Conservation (phyloP, 1,139 yeast genomes). For the Casaregolazyma lundiana region DNA sequence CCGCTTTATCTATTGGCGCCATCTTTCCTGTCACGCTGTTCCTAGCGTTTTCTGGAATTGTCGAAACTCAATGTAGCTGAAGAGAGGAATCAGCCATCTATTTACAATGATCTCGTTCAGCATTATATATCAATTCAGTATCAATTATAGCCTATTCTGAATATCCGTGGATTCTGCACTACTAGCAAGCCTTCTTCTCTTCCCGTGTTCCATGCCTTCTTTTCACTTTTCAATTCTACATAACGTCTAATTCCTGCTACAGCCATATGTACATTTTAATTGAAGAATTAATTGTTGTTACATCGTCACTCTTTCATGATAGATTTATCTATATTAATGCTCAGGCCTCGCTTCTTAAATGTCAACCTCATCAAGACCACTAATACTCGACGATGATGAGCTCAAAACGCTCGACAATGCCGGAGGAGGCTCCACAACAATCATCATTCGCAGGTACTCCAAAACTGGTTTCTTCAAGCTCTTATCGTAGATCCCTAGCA, state of each 20-base stretch:
- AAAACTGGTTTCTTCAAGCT: conserved; percentile 77
- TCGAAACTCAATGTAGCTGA: too few species aligned
- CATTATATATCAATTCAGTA: too few species aligned
- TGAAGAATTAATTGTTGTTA: not conserved
- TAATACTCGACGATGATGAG: conserved; percentile 3
- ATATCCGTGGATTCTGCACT: too few species aligned
- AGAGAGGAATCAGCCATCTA: too few species aligned
- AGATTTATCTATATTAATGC: not conserved
- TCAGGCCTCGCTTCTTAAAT: not conserved
- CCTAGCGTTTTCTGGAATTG: too few species aligned
- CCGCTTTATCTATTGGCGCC: too few species aligned
- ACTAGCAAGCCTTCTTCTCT: too few species aligned
- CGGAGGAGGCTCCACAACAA: conserved; percentile 84
- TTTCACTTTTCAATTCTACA: not conserved
- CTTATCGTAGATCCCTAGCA: conserved; percentile 83
- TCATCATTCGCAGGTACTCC: conserved; percentile 80
- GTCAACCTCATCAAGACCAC: conserved; percentile 9
- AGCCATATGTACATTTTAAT: not conserved
- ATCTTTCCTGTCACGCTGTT: too few species aligned
- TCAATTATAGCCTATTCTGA: too few species aligned
- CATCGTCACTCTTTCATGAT: not conserved
- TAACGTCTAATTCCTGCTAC: not conserved
- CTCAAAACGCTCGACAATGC: conserved; percentile 56
- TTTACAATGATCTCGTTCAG: too few species aligned
- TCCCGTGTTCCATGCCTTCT: too few species aligned